These are phyloP conservation scores for Parmelia sp. DNA, from an alignment of 495 filamentous ascomycete genomes.

Conservation along the genomic window DNA sequence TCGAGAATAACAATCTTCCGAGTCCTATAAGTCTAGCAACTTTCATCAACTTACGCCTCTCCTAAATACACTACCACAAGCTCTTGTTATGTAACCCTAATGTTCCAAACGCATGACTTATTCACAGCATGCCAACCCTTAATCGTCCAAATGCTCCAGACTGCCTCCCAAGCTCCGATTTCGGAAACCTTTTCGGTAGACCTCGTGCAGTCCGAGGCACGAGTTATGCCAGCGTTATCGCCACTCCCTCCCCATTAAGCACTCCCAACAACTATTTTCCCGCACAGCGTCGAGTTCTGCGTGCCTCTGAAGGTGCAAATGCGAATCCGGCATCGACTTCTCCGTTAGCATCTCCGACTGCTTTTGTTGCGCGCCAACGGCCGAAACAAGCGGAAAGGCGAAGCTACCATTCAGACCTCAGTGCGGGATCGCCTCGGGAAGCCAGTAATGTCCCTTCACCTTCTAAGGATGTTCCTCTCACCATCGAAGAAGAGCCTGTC, in stretches of 20 bases:
- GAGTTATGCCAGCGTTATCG: not conserved
- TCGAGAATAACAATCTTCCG: not conserved
- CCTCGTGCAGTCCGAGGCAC: conserved; percentile 4
- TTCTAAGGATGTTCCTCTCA: not conserved
- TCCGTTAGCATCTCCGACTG: not conserved
- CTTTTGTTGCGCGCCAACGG: not conserved
- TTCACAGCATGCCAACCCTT: conserved; percentile 18
- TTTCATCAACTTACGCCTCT: not conserved
- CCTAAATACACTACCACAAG: not conserved
- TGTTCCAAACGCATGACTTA: not conserved
- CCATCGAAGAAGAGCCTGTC: not conserved
- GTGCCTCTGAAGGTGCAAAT: conserved; percentile 7
- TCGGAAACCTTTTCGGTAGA: conserved; percentile 13
- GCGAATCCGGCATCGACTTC: not conserved
- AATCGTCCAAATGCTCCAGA: conserved; percentile 25
- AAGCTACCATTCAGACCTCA: not conserved
- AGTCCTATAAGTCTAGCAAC: not conserved
- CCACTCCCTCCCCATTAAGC: conserved; percentile 8
- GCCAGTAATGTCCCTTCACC: not conserved
- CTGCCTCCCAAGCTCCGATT: conserved; percentile 21
- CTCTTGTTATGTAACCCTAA: not conserved
- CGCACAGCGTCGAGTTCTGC: conserved; percentile 6
- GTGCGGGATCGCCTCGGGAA: not conserved
- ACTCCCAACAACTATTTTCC: not conserved
- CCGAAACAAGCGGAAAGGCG: conserved; percentile 1